Percentiles rank a stretch among this genome's conserved stretches.
phyloP scores from a whole-genome alignment of 176 grass and related monocot species.

The Oryza meyeriana region DNA sequence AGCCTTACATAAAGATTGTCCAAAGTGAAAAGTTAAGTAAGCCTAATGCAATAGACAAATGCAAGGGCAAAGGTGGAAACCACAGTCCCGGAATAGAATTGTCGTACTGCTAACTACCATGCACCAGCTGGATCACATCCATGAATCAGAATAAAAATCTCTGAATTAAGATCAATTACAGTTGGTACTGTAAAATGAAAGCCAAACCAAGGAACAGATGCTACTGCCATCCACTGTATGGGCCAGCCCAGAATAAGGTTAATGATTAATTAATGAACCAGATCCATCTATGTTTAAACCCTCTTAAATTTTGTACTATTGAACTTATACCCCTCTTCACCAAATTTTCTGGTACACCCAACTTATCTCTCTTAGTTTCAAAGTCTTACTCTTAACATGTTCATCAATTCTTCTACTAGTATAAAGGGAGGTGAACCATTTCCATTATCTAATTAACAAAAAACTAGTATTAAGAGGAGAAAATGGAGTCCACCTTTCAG shows the following conservation, averaged over 20 bases:
- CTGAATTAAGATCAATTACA: slow-evolving; percentile 46
- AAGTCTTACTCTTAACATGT: not conserved
- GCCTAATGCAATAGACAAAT: slow-evolving; percentile 51
- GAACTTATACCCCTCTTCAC: not conserved
- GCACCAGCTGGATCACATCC: slow-evolving; percentile 69
- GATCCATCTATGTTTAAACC: slow-evolving; percentile 24
- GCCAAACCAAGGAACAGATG: slow-evolving; percentile 49
- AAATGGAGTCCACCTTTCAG: not conserved
- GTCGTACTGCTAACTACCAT: slow-evolving; percentile 48
- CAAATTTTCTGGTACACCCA: slow-evolving; percentile 12
- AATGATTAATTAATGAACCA: slow-evolving; percentile 33
- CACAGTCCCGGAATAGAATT: slow-evolving; percentile 41
- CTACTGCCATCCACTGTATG: slow-evolving; percentile 45
- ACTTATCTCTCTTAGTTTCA: not conserved
- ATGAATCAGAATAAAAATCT: slow-evolving; percentile 52
- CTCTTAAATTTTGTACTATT: slow-evolving; percentile 14
- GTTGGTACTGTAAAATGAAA: slow-evolving; percentile 40
- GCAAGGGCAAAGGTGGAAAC: slow-evolving; percentile 45
- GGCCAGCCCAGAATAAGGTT: slow-evolving; percentile 40
- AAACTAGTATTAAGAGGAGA: slow-evolving; percentile 13
- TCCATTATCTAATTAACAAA: too few relatives aligned
- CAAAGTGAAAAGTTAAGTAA: slow-evolving; percentile 87
- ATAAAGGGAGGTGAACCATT: too few relatives aligned
- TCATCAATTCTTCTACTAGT: not conserved
- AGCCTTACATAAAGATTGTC: slow-evolving; percentile 79